These are phyloP conservation scores for Dioscorea cayenensis DNA, from an alignment of 116 monocot genomes.

Conservation along the genomic window DNA sequence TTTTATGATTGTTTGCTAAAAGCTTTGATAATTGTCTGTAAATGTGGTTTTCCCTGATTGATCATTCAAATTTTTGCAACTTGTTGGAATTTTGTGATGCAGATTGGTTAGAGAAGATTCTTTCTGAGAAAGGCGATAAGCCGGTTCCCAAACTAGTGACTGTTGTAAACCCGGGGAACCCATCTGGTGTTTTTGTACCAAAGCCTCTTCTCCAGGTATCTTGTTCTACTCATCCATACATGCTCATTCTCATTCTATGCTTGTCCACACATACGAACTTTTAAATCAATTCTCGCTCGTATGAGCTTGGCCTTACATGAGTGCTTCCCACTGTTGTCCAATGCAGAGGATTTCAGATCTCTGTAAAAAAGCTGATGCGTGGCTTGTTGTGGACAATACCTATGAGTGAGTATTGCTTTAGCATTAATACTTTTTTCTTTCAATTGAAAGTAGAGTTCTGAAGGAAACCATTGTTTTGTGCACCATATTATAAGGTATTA, in stretches of 20 bases:
- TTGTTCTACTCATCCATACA: not conserved
- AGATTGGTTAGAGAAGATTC: constrained; percentile 86
- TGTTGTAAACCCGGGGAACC: constrained; percentile 99
- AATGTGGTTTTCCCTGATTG: not conserved
- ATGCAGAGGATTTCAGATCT: constrained; percentile 93
- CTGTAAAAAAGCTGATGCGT: constrained; percentile 73
- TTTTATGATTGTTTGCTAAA: too few relatives aligned
- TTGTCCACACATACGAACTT: not conserved
- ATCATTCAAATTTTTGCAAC: not conserved
- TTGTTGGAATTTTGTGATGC: constrained; percentile 7
- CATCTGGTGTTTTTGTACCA: constrained; percentile 83
- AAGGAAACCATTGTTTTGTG: not conserved
- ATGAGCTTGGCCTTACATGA: not conserved
- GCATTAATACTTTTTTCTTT: not conserved
- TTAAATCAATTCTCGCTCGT: not conserved
- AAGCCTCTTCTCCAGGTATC: constrained; percentile 61
- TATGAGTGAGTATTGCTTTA: constrained; percentile 72
- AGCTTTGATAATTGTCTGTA: too few relatives aligned
- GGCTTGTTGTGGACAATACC: constrained; percentile 99
- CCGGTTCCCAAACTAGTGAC: constrained; percentile 91
- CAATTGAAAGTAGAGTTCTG: not conserved
- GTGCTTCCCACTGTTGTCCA: not conserved
- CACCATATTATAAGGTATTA: not conserved
- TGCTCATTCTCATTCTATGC: not conserved
- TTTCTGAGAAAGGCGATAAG: constrained; percentile 40